Evolutionary conservation across 768 basidiomycete genomes (phyloP), one percentile per base, ranked within the genome.

Genomic region (Termitomyces sp.): DNA sequence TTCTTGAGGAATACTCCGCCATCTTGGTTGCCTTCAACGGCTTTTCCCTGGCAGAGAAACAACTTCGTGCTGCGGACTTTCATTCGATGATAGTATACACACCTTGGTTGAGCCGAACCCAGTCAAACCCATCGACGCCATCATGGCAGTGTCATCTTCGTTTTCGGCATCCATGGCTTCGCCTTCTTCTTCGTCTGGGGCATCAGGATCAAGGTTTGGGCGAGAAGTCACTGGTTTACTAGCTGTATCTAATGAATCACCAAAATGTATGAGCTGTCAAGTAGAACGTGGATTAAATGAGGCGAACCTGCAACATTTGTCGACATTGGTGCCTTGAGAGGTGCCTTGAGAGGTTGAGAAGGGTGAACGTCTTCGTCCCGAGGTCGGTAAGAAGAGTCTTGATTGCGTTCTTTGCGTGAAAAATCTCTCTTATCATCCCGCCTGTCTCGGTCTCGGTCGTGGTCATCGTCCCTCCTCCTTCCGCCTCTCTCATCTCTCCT

Each of bases 41-140:
- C 82, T 68, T 90, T 91, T 46, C 88, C 89, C 93, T 93, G 66
- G 9, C 41, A 43, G 14, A 55, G 30, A 50, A 43, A 40, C n/a
- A 36, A 54, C 41, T 49, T 54, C 10, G 47, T 20, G 35, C 13
- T 60, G 38, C 3, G 1, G 14, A 28, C 30, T n/a, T 43, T 4
- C n/a, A 36, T 10, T 36, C 33, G 33, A 23, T 8, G 16, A 47
- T 7, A 61, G 53, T 7, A 63, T 28, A 63, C 73, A 55, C 66
- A 92, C 95, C 79, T 98, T 97, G 0, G 96, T 96, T 0, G 86
- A 80, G 10, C 90, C 93, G 69, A 98, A 98, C 10, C 93, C 91
- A 49, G 73, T 68, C 66, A 98, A 74, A 44, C 96, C 95, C 92
- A 98, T 96, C 79, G 85, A 81, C 40, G 88, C 84, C 82, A 89